These are phyloP conservation scores for Fusarium sp. DNA, from an alignment of 2,329 filamentous ascomycete genomes.

Conservation along the genomic window DNA sequence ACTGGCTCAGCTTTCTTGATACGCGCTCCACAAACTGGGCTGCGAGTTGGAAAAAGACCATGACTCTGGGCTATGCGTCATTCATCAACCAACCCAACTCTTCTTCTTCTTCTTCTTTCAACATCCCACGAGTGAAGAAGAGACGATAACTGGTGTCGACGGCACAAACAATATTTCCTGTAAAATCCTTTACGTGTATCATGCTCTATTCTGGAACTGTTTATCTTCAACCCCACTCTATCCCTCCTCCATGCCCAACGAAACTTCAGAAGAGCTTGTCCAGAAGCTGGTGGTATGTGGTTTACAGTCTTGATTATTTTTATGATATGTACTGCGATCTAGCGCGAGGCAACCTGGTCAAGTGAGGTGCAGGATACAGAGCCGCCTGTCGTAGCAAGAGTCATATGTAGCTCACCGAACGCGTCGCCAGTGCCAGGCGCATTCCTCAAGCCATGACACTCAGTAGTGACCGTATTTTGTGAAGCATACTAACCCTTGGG, in stretches of 20 bases:
- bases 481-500: constrained; percentile 17
- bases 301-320: neutral
- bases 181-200: constrained; percentile 18
- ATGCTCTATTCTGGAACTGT: constrained; percentile 35
- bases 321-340: neutral
- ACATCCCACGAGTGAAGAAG: constrained; percentile 5
- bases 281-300: constrained; percentile 46
- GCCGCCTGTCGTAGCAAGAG: neutral
- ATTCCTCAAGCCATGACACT: neutral
- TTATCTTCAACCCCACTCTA: constrained; percentile 20
- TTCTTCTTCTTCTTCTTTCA: constrained; percentile 6
- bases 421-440: neutral
- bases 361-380: neutral
- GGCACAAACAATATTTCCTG: neutral
- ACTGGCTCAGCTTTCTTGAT: constrained; percentile 5
- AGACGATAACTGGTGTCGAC: neutral
- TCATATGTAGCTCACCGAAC: constrained; percentile 10
- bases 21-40: constrained; percentile 21
- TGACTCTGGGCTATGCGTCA: constrained; percentile 33
- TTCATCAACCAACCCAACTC: constrained; percentile 13
- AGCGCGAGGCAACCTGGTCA: neutral
- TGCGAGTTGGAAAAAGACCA: constrained; percentile 23
- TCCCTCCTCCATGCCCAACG: constrained; percentile 37
- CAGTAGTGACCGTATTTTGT: neutral
- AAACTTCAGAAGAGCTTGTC: constrained; percentile 37